Conservation (phyloP, 1,139 yeast species). For the Pichia sp. region DNA sequence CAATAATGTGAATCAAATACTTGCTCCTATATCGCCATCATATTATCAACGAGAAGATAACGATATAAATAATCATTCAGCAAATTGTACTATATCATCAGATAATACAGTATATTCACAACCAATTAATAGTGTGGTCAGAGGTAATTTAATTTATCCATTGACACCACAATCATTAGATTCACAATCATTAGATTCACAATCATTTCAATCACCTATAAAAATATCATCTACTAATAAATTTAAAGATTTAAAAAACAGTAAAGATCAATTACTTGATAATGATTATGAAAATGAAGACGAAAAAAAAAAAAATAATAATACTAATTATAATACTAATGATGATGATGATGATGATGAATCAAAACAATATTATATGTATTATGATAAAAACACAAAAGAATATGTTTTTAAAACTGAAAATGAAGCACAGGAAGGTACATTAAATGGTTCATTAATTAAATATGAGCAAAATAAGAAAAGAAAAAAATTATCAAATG, state of each 20-base stretch:
- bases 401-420: conserved; percentile 3
- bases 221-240: neutral
- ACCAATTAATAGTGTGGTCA: neutral
- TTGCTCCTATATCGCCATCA: too few relatives aligned
- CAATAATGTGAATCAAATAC: too few relatives aligned
- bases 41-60: too few relatives aligned
- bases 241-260: neutral
- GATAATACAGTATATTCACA: neutral
- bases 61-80: too few relatives aligned
- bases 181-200: neutral
- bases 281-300: neutral
- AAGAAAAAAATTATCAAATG: neutral
- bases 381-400: conserved; percentile 5
- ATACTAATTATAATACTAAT: neutral
- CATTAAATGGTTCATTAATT: conserved; percentile 1
- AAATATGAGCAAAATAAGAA: neutral
- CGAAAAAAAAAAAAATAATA: neutral
- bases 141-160: conserved; percentile 6
- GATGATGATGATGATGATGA: neutral
- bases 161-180: conserved; percentile 5
- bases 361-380: neutral
- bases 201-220: neutral
- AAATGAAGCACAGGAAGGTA: conserved; percentile 4
- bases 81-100: neutral
- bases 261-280: neutral